A percentile compares a stretch with the other conserved stretches of the same genome.
Evolutionary conservation across 352 stramenopile species (phyloP).

Genomic region (Plasmopara halstedii): DNA sequence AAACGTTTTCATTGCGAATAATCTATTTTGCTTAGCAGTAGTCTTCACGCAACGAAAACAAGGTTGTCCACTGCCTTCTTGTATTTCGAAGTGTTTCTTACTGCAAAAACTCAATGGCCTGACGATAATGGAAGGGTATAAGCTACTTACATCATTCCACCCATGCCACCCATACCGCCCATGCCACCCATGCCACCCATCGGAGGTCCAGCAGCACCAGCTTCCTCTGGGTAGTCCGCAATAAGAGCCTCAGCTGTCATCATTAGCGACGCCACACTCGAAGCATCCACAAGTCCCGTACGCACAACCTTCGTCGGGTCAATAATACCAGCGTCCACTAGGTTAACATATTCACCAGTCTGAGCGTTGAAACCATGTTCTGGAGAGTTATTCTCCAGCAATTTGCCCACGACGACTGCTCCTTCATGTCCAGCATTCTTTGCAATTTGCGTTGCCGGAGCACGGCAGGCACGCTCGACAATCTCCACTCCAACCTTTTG

Average conservation of each 20-base stretch:
- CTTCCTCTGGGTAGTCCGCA: slow-evolving; percentile 91
- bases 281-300: slow-evolving; percentile 97
- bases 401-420: slow-evolving; percentile 97
- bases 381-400: slow-evolving; percentile 93
- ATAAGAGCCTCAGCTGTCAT: slow-evolving; percentile 99
- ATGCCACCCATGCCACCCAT: slow-evolving; percentile 83
- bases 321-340: slow-evolving; percentile 98
- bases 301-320: slow-evolving; percentile 98
- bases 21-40: too few relatives aligned
- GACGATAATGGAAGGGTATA: background rate
- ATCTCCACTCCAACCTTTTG: slow-evolving; percentile 98
- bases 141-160: slow-evolving; percentile 70
- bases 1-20: too few relatives aligned
- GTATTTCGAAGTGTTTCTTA: too few relatives aligned
- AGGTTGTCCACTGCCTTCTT: too few relatives aligned
- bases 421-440: slow-evolving; percentile 98
- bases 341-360: slow-evolving; percentile 96
- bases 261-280: slow-evolving; percentile 97
- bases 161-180: slow-evolving; percentile 80
- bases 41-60: too few relatives aligned
- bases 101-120: background rate
- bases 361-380: slow-evolving; percentile 97
- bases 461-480: slow-evolving; percentile 91
- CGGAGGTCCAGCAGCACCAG: slow-evolving; percentile 34
- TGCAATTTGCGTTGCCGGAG: slow-evolving; percentile 95